phyloP scores from a whole-genome alignment of 345 rosid species.

The Pistacia integerrima region DNA sequence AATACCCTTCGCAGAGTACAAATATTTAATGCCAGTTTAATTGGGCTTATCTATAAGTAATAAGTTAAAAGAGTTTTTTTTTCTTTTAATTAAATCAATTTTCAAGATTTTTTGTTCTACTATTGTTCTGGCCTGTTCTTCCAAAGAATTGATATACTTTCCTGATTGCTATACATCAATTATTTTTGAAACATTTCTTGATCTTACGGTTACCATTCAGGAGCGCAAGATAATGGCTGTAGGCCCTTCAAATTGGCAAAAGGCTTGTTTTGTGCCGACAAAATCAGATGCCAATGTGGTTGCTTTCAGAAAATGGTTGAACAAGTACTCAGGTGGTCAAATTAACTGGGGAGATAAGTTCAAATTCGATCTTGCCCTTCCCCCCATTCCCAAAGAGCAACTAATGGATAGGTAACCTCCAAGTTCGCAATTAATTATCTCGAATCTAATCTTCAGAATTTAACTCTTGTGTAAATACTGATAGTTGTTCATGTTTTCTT shows the following conservation, averaged over 20 bases:
- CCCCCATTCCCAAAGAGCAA: slow-evolving; percentile 63
- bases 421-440: background rate
- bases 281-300: slow-evolving; percentile 72
- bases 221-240: slow-evolving; percentile 70
- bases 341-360: slow-evolving; percentile 79
- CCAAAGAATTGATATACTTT: too few species aligned
- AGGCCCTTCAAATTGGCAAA: slow-evolving; percentile 77
- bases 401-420: slow-evolving; percentile 65
- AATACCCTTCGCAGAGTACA: too few species aligned
- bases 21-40: too few species aligned
- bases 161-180: too few species aligned
- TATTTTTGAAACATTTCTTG: background rate
- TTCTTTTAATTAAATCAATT: too few species aligned
- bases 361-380: slow-evolving; percentile 59
- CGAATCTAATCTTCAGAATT: background rate
- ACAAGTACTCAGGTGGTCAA: slow-evolving; percentile 59
- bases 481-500: background rate
- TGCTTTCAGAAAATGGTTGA: slow-evolving; percentile 77
- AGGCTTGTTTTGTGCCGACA: slow-evolving; percentile 76
- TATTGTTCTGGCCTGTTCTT: too few species aligned
- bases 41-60: too few species aligned
- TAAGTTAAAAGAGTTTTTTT: too few species aligned
- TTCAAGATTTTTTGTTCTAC: too few species aligned
- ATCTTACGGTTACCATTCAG: slow-evolving; percentile 25
- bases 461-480: background rate